Base-by-base conservation (phyloP, 2,329 filamentous ascomycete genomes). In the Basipetospora chlamydospora region DNA sequence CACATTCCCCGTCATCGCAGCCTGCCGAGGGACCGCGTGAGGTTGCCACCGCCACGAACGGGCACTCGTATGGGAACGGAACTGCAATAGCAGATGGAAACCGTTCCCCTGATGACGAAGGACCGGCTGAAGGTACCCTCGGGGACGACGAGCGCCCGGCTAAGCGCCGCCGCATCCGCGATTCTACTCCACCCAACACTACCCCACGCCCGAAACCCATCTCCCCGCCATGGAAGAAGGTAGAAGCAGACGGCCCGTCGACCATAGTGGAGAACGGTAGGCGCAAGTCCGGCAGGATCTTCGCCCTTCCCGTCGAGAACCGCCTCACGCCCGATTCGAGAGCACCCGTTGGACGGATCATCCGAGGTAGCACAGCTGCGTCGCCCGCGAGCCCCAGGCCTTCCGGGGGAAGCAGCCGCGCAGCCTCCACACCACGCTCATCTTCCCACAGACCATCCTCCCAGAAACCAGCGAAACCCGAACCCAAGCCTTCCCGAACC, bases 191-290 rank as follows among this genome's bases (percentile, higher is more conserved):
- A n/a, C 61, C 64, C 23, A 50, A 43, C 20, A 8, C 25, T 49
- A 1, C 50, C 55, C 40, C 40, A 48, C 56, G 63, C 42, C 49
- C 56, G 49, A 64, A 77, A 59, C 60, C 63, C 37, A 66, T 70
- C 41, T 96, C 88, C 43, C 90, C 90, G 45, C 90, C 90, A 16
- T 98, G 90, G 90, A 96, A 90, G 63, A 83, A 76, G 50, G 71
- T 82, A 43, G 71, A 71, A 41, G 84, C 81, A 28, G 82, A 93
- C 20, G 90, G 90, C 0, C 90, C 90, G 16, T 90, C 88, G 3
- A 80, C 82, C 1, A 87, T 92, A 53, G 71, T 80, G 31, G 73
- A 69, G 60, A 81, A 69, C 70, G 84, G 82, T 33, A 69, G 69
- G 43, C 68, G 76, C 41, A 78, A 76, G 49, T 80, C 76, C 16